These are phyloP conservation scores for Hypoxylon sp. DNA, from an alignment of 2,329 filamentous ascomycete genomes.

Conservation along the genomic window DNA sequence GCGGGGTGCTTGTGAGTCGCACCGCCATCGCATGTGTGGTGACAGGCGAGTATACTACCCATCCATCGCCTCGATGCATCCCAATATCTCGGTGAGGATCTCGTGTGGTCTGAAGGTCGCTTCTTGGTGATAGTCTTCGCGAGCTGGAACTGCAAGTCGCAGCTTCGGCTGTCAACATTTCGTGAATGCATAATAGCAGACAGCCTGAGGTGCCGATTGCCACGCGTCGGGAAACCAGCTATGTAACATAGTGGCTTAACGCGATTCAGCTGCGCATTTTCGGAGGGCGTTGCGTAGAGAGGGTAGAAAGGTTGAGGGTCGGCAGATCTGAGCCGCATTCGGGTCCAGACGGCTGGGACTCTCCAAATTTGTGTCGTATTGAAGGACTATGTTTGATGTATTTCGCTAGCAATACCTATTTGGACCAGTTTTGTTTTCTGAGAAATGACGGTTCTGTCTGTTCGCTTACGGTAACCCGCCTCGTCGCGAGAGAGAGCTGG, in stretches of 20 bases:
- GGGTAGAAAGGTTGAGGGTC: slow-evolving; percentile 8
- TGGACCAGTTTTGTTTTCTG: not conserved
- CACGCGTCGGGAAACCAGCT: slow-evolving; percentile 12
- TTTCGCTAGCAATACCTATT: not conserved
- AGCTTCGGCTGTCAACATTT: slow-evolving; percentile 22
- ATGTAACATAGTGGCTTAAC: slow-evolving; percentile 12
- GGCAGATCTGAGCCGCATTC: slow-evolving; percentile 33
- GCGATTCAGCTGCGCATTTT: slow-evolving; percentile 13
- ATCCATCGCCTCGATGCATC: slow-evolving; percentile 11
- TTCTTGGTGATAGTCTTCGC: not conserved
- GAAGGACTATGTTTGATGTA: slow-evolving; percentile 2
- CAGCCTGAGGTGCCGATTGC: slow-evolving; percentile 10
- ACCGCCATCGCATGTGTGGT: slow-evolving; percentile 19
- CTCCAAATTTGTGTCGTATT: slow-evolving; percentile 17
- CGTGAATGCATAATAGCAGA: slow-evolving; percentile 18
- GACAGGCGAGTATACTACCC: slow-evolving; percentile 6
- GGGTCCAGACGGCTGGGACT: slow-evolving; percentile 11
- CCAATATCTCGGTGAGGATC: slow-evolving; percentile 4
- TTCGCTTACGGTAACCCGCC: slow-evolving; percentile 5
- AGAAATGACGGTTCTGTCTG: slow-evolving; percentile 10
- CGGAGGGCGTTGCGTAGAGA: slow-evolving; percentile 9
- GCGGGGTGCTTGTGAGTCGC: slow-evolving; percentile 19
- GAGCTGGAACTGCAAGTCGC: slow-evolving; percentile 23
- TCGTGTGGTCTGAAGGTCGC: slow-evolving; percentile 10
- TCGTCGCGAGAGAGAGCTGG: not conserved